Evolutionary conservation across 1,139 yeast genomes (phyloP).

Genomic region (Zygosaccharomyces sapae): DNA sequence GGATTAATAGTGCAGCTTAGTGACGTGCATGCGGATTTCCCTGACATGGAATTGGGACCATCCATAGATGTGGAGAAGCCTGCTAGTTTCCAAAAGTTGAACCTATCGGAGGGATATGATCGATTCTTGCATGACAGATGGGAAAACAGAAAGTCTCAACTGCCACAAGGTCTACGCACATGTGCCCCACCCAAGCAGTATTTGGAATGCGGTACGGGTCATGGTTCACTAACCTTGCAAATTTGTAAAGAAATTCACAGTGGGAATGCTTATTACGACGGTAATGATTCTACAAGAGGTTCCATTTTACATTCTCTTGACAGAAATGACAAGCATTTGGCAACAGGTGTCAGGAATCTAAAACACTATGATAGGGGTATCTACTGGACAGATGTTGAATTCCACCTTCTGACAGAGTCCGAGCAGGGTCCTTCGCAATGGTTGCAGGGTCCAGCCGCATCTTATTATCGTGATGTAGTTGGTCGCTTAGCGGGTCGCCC

Average conservation of each 20-base stretch:
- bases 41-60: constrained; percentile 30
- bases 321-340: constrained; percentile 37
- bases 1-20: constrained; percentile 44
- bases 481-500: constrained; percentile 8
- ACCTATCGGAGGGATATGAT: constrained; percentile 9
- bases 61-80: constrained; percentile 1
- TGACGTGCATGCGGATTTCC: constrained; percentile 44
- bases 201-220: constrained; percentile 51
- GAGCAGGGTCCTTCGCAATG: constrained; percentile 40
- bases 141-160: neutral
- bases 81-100: constrained; percentile 8
- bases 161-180: constrained; percentile 2
- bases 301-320: constrained; percentile 46
- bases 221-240: constrained; percentile 46
- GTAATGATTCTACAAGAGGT: constrained; percentile 36
- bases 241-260: constrained; percentile 42
- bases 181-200: constrained; percentile 37
- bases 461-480: constrained; percentile 20
- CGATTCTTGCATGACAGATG: constrained; percentile 1
- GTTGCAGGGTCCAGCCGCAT: constrained; percentile 31
- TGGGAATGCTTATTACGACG: constrained; percentile 39
- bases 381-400: constrained; percentile 42
- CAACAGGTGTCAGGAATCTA: constrained; percentile 40
- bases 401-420: constrained; percentile 35
- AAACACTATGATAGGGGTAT: constrained; percentile 35